Evolutionary conservation across 768 basidiomycete genomes (phyloP), one percentile per base, ranked within the genome.

Genomic region (Brasilioporus rufonigricans): DNA sequence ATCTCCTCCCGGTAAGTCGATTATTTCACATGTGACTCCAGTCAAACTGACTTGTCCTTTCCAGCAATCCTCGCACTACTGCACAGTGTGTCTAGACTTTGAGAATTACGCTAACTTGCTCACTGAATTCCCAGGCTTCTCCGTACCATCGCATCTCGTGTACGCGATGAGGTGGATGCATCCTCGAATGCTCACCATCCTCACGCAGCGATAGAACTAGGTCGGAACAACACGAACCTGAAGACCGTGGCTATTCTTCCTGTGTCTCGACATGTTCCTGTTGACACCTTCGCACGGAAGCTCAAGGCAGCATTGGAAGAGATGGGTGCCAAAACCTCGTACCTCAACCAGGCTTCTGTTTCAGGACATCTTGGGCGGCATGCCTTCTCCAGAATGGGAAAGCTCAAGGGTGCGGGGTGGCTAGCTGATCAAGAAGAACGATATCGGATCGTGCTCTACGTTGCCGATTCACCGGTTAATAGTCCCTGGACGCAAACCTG

Each of bases 401-500:
- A 98, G 71, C 81, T 99, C 39, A 99, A 98, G 76, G 90, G 91
- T 32, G 84, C 88, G 0, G 83, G 57, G 8, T 98, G 97, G 97
- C 76, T 99, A 8, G 93, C 96, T 16, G 95, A 98, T 70, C 88
- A 89, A 67, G 94, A 98, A 69, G 92, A 98, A 73, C 83, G 91
- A 65, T 97, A 89, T 66, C 82, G 93, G 27, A 97, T 86, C 3
- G 95, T 98, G 1, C 80, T 99, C 16, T 98, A 98, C 66, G 93
- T 99, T 31, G 96, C 91, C 8, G 95, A 99, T 71, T 93, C 96
- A 0, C 86, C 95, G 0, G 93, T 96, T 33, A 91, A 84, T 53
- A 95, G 92, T 55, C 89, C 93, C 19, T 99, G 97, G 97, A 98
- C 96, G 29, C 90, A 98, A 71, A 98, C 94, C 1, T 98, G 95